A percentile compares a stretch with the other conserved stretches of the same genome.
Evolutionary conservation across 345 rosid species (phyloP).

Genomic region (Camelina neglecta): DNA sequence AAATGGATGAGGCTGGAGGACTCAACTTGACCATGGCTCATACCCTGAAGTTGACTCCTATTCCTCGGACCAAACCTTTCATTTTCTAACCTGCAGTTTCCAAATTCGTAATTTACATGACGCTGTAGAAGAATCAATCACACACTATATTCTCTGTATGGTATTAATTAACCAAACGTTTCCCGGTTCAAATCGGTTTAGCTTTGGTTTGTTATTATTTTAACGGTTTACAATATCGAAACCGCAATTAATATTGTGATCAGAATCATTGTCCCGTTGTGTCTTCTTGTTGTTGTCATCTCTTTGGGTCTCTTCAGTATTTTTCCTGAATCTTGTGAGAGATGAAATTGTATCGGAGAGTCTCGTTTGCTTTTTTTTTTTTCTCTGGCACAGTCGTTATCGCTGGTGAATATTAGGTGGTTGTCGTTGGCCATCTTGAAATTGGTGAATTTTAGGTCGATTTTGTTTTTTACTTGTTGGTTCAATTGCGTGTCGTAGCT

Average conservation of each 20-base stretch:
- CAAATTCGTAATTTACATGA: neutral
- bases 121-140: neutral
- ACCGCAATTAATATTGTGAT: too few species aligned
- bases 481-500: neutral
- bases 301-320: neutral
- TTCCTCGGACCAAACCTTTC: neutral
- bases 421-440: neutral
- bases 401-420: neutral
- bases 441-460: neutral
- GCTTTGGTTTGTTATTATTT: neutral
- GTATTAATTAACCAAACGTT: neutral
- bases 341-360: neutral
- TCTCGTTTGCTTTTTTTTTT: neutral
- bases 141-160: neutral
- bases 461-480: neutral
- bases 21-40: constrained; percentile 1
- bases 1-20: constrained; percentile 3
- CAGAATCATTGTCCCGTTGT: neutral
- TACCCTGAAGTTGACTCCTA: neutral
- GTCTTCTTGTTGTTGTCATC: neutral
- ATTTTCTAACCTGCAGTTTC: neutral
- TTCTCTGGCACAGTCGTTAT: neutral
- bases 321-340: too few species aligned
- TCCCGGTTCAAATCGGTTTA: neutral
- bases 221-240: neutral